Base-by-base conservation (phyloP, 495 filamentous ascomycete species). In the Hypoxylon fragiforme region DNA sequence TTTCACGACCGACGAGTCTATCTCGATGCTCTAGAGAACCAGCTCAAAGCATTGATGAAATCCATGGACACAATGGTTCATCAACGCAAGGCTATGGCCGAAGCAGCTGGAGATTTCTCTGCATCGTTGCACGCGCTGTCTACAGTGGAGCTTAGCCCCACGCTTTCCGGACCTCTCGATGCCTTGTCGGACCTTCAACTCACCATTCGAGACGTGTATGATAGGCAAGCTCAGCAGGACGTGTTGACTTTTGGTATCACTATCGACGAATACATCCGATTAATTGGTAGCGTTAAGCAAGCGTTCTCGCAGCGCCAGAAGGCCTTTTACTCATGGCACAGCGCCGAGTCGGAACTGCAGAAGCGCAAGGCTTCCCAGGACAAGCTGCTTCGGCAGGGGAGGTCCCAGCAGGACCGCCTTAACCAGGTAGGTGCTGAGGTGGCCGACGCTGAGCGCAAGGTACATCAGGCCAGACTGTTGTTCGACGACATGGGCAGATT, bases 401-500 rank as follows among this genome's bases (percentile, higher is more conserved):
- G 92, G 69, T 89, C 87, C 7, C 94, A 98, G 71, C 92, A 97
- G 73, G 94, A 98, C 73, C 84, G 92, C 13, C 75, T 98, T 34
- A 94, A 86, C 67, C 92, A 97, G 73, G 79, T 91, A 54, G 84
- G 85, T 44, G 94, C 91, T 37, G 95, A 97, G 70, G 94, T 97
- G 3, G 83, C 81, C 4, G 94, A 98, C 69, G 90, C 91, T 13
- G 94, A 97, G 76, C 79, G 89, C 51, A 92, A 88, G 67, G 88
- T 95, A n/a, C 90, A 98, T 69, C 89, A 94, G 63, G 86, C 90
- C 1, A 78, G 91, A 41, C 67, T 98, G 49, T 70, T 96, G 46
- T 98, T 98, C 68, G 94, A 98, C 54, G 95, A 98, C 67, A 97
- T 98, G 94, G 94, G 94, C 9, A 80, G 90, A 19, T 74, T 96